Evolutionary conservation across 306 rosid species (phyloP).

Genomic region (Oxytropis ochrocephala): DNA sequence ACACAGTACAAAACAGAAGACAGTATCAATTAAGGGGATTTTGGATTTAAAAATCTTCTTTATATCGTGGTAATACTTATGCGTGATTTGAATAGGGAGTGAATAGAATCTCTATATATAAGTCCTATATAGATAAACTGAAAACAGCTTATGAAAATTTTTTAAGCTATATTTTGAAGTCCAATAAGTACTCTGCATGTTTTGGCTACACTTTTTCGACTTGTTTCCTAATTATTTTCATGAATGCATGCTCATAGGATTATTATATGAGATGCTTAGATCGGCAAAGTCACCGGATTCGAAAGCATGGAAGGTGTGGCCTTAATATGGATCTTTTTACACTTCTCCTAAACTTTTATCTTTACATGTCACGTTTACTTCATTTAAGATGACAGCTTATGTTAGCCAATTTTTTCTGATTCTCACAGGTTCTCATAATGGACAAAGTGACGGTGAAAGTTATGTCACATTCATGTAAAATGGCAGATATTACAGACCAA

Average conservation of each 20-base stretch:
- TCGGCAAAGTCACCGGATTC: conserved; percentile 68
- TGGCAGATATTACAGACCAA: conserved; percentile 98
- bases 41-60: neutral
- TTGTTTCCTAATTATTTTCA: conserved; percentile 1
- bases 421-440: conserved; percentile 79
- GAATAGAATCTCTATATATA: neutral
- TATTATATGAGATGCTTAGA: conserved; percentile 83
- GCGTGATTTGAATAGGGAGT: neutral
- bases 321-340: neutral
- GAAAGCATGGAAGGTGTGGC: conserved; percentile 82
- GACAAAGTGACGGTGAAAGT: conserved; percentile 93
- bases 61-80: neutral
- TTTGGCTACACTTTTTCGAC: neutral
- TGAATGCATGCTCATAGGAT: conserved; percentile 34
- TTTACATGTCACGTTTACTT: neutral
- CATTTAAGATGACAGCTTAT: neutral
- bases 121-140: neutral
- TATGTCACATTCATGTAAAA: conserved; percentile 91
- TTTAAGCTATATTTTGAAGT: neutral
- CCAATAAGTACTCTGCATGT: neutral
- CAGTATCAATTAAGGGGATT: neutral
- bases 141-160: neutral
- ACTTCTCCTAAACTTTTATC: neutral
- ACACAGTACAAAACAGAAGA: neutral
- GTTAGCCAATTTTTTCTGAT: neutral